A percentile compares a stretch with the other conserved stretches of the same genome.
These are phyloP conservation scores for Vitis vinifera DNA, from an alignment of 164 flowering plant genomes.

Conservation along the genomic window DNA sequence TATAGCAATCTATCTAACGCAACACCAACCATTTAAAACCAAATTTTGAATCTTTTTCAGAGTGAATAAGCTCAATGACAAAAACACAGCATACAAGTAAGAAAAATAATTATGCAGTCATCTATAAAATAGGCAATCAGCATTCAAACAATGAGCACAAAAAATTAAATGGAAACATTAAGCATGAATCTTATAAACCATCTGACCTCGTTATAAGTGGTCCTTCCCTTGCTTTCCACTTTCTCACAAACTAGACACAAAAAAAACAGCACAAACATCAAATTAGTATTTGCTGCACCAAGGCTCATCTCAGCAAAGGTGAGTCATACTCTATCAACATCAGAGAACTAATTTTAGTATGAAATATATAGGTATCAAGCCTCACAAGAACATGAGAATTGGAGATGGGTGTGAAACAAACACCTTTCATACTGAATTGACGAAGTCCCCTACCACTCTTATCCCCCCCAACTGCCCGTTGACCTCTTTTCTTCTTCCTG, in stretches of 20 bases:
- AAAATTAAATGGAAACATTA: background rate
- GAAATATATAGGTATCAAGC: background rate
- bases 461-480: constrained; percentile 75
- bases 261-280: constrained; percentile 18
- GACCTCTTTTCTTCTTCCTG: constrained; percentile 87
- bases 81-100: too few relatives aligned
- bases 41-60: too few relatives aligned
- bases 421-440: constrained; percentile 97
- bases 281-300: constrained; percentile 2
- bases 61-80: too few relatives aligned
- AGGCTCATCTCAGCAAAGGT: background rate
- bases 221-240: constrained; percentile 86
- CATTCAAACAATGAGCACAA: background rate
- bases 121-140: background rate
- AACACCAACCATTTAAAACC: too few relatives aligned
- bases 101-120: too few relatives aligned
- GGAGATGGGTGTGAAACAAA: background rate
- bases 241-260: constrained; percentile 66
- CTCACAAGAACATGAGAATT: background rate
- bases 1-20: too few relatives aligned
- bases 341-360: background rate
- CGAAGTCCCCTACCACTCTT: constrained; percentile 94
- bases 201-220: constrained; percentile 86
- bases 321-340: background rate
- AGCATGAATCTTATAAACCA: constrained; percentile 13